Evolutionary conservation across 345 rosid genomes (phyloP).

Genomic region (Raphanus sativus): DNA sequence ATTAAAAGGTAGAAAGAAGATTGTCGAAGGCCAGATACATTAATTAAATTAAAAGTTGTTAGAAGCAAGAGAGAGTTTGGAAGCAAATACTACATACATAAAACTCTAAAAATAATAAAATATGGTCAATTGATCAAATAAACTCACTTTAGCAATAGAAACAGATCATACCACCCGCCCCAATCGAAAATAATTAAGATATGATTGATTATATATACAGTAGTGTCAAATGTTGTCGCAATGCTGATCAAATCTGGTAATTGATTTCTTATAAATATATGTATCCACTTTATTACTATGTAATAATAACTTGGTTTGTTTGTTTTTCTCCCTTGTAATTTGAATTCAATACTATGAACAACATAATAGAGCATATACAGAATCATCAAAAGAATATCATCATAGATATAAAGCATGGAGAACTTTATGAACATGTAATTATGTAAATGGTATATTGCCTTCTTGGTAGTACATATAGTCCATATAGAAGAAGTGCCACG

Average conservation of each 20-base stretch:
- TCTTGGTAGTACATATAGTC: background rate
- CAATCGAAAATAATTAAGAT: background rate
- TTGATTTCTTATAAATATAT: background rate
- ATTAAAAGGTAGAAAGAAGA: background rate
- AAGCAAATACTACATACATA: background rate
- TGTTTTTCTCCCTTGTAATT: background rate
- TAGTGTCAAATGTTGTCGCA: background rate
- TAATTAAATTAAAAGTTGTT: slow-evolving; percentile 6
- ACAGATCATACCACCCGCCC: too few relatives aligned
- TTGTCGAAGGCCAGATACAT: background rate
- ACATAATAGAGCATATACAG: background rate
- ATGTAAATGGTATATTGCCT: background rate
- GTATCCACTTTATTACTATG: background rate
- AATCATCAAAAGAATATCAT: background rate
- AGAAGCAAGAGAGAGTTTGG: background rate
- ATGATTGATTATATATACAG: background rate
- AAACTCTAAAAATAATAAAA: background rate
- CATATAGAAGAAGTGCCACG: background rate
- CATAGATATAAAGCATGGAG: background rate
- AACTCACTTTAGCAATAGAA: background rate
- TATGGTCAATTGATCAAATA: background rate
- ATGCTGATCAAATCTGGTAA: too few relatives aligned
- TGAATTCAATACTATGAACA: background rate
- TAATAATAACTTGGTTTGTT: background rate
- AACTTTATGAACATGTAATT: background rate